These are phyloP conservation scores for Eucalyptus guilfoylei DNA, from an alignment of 345 rosid species.

Conservation along the genomic window DNA sequence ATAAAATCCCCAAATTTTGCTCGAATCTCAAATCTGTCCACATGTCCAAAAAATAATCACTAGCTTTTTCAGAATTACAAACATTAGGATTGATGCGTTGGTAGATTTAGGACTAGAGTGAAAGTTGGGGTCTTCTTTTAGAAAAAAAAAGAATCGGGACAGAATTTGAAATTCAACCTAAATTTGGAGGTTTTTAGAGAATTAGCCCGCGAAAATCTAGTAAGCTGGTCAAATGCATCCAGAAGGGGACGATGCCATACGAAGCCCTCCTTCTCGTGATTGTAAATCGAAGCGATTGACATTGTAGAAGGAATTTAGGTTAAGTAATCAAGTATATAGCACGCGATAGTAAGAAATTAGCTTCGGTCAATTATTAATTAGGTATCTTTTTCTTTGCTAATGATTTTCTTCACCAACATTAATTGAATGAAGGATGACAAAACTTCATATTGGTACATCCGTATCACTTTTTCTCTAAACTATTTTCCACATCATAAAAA, in stretches of 20 bases:
- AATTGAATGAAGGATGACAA: not conserved
- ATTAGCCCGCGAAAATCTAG: not conserved
- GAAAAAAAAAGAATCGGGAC: too few relatives aligned
- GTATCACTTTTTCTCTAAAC: not conserved
- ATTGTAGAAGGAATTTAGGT: not conserved
- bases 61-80: not conserved
- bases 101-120: not conserved
- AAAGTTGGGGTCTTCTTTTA: not conserved
- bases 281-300: not conserved
- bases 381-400: not conserved
- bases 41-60: rapidly evolving
- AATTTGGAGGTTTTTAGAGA: not conserved
- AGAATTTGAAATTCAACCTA: not conserved
- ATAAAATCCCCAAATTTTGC: not conserved
- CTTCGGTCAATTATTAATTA: not conserved
- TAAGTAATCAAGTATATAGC: not conserved
- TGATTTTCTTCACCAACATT: not conserved
- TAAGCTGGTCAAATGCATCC: not conserved
- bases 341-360: not conserved
- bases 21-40: not conserved
- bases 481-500: not conserved
- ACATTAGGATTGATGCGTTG: not conserved
- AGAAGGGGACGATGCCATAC: not conserved
- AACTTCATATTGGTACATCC: not conserved
- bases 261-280: not conserved